phyloP scores from a whole-genome alignment of 1,284 basidiomycete species.

The Tilletia horrida region DNA sequence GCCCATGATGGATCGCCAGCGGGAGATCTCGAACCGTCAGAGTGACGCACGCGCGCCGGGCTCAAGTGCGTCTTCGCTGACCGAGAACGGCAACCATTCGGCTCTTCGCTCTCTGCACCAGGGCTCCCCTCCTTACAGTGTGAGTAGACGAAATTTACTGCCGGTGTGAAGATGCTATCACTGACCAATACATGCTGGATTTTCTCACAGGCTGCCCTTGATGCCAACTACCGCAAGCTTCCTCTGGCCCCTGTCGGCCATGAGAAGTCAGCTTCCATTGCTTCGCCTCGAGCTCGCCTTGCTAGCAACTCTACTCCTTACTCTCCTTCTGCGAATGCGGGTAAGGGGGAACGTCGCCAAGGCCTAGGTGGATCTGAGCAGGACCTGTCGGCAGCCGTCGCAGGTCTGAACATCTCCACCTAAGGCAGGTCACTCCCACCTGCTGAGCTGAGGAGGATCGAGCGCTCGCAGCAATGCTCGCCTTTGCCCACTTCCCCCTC shows the following conservation, averaged over 20 bases:
- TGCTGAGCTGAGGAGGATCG: too few species aligned
- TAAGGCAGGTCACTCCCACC: not conserved
- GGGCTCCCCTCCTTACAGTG: conserved; percentile 7
- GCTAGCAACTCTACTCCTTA: too few species aligned
- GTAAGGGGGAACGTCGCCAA: too few species aligned
- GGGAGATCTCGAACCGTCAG: not conserved
- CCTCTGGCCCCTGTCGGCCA: conserved; percentile 15
- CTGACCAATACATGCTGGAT: not conserved
- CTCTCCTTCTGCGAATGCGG: too few species aligned
- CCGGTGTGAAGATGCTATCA: too few species aligned
- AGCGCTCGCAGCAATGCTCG: too few species aligned
- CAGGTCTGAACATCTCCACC: conserved; percentile 12
- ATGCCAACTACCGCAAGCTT: conserved; percentile 4
- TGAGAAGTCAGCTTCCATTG: conserved; percentile 15
- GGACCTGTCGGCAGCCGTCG: conserved; percentile 1
- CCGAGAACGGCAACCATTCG: conserved; percentile 6
- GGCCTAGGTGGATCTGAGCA: too few species aligned
- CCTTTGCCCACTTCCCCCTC: too few species aligned
- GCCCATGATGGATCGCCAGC: not conserved
- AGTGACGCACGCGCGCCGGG: not conserved
- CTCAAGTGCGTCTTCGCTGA: conserved; percentile 4
- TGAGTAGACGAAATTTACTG: not conserved
- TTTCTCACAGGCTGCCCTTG: conserved; percentile 4
- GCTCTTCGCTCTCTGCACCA: conserved; percentile 9
- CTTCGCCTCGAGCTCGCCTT: not conserved